Base-by-base conservation (phyloP, 2,329 filamentous ascomycete species). In the Penicillium hordei region DNA sequence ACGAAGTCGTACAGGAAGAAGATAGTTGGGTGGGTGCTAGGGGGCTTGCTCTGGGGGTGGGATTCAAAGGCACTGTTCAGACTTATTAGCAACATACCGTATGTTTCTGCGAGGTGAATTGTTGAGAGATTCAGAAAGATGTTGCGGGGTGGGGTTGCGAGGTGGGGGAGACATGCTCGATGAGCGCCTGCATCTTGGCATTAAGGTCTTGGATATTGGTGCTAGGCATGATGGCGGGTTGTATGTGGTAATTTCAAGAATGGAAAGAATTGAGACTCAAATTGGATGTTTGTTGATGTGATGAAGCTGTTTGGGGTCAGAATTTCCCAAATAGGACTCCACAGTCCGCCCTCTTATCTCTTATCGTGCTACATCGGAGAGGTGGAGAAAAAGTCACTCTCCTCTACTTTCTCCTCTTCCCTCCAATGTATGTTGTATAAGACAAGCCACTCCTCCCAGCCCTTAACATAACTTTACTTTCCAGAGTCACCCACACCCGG, bases 1-100 rank as follows among this genome's bases (percentile, higher is more conserved):
- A 90, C 74, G 68, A 90, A 90, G 73, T 90, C 84, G 40, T 87
- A 73, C 57, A 87, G 78, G 69, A 89, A 89, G 58, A 70, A 69
- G 31, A 70, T 42, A 9, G 72, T 68, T 25, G 72, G 67, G 56
- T 71, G 59, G 12, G 67, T 57, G 58, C 54, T 63, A 15, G 67
- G 60, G 31, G 71, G 72, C 63, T 70, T 69, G 68, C 68, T 73
- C 61, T 64, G 52, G 4, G 71, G 71, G 57, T 72, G 70, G 38
- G 64, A 39, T 60, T 71, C 63, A 59, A 73, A 70, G 33, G 69
- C 59, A 17, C 71, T 73, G 53, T 57, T 45, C 1, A 1, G 6
- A 5, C 17, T 15, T 33, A n/a, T 48, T 57, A 36, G 33, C 13
- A 46, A 15, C 21, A 10, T 27, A 21, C 19, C 15, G 23, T 42